These are phyloP conservation scores for Protoeuglena noctilucae DNA, from an alignment of 139 green algal genomes.

Conservation along the genomic window DNA sequence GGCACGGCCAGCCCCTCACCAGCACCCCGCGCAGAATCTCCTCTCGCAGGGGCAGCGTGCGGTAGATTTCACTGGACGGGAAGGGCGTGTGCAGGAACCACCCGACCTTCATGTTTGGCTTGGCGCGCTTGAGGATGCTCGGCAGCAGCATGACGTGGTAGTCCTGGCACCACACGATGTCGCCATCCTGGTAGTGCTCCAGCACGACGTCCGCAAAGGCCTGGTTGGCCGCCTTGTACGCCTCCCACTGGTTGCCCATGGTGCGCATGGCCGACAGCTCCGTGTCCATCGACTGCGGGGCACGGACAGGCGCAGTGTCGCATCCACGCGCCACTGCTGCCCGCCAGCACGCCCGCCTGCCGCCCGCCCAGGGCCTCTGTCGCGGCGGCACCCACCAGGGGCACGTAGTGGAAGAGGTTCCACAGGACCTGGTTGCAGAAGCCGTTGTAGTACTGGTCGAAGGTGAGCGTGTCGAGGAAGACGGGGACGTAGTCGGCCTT, in stretches of 20 bases:
- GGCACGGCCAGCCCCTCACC: no score
- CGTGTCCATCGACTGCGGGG: constrained; percentile 75
- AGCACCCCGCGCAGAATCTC: constrained; percentile 72
- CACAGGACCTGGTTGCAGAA: constrained; percentile 96
- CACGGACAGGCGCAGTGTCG: no score
- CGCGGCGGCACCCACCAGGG: no score
- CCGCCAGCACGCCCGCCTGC: no score
- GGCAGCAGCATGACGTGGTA: constrained; percentile 93
- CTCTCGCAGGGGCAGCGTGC: constrained; percentile 63
- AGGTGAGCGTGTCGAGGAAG: constrained; percentile 61
- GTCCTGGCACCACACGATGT: constrained; percentile 83
- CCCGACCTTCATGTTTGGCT: constrained; percentile 61
- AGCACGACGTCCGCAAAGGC: constrained; percentile 63
- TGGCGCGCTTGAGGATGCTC: constrained; percentile 61
- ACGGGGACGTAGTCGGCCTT: constrained; percentile 72
- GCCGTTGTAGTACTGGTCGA: constrained; percentile 73
- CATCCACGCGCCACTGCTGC: no score
- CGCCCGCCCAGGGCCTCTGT: no score
- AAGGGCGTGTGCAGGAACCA: constrained; percentile 89
- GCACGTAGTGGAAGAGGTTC: constrained; percentile 97
- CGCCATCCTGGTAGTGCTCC: constrained; percentile 45
- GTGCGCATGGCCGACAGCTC: constrained; percentile 68
- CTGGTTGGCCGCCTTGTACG: constrained; percentile 54
- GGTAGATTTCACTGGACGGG: constrained; percentile 68
- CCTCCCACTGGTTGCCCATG: constrained; percentile 76